These are phyloP conservation scores for Backusella tarrabulga DNA, from an alignment of 192 early-diverging fungal genomes.

Conservation along the genomic window DNA sequence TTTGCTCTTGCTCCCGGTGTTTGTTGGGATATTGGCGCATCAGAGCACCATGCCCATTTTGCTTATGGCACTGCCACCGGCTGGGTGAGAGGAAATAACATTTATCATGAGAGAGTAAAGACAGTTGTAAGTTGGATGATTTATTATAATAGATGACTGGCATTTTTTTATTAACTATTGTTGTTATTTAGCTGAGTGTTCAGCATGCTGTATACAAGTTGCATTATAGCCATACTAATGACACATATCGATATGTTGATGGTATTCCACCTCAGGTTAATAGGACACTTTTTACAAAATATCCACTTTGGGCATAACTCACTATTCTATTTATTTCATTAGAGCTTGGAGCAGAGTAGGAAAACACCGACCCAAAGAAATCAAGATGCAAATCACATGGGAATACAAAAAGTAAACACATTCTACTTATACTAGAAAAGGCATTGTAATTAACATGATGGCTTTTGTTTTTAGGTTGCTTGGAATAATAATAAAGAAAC, in stretches of 20 bases:
- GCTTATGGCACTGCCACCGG: slow-evolving; percentile 8
- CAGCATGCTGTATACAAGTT: slow-evolving; percentile 19
- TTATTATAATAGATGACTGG: neutral
- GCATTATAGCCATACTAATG: slow-evolving; percentile 6
- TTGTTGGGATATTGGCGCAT: slow-evolving; percentile 10
- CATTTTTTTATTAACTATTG: neutral
- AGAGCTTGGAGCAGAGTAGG: neutral
- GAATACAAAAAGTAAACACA: slow-evolving; percentile 11
- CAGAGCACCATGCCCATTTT: slow-evolving; percentile 5
- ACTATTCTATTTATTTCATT: neutral
- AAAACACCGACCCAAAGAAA: neutral
- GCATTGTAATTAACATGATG: neutral
- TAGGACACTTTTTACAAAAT: neutral
- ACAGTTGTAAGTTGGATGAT: neutral
- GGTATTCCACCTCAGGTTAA: slow-evolving; percentile 14
- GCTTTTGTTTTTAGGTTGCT: slow-evolving; percentile 8
- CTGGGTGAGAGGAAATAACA: slow-evolving; percentile 19
- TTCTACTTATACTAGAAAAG: neutral
- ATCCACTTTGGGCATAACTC: neutral
- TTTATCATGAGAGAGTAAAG: neutral
- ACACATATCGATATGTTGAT: slow-evolving; percentile 23
- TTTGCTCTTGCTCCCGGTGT: neutral
- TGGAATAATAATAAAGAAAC: slow-evolving; percentile 27
- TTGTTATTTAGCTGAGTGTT: neutral
- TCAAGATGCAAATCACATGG: neutral